Base-by-base conservation (phyloP, 352 stramenopile genomes). In the Phytophthora palmivora region DNA sequence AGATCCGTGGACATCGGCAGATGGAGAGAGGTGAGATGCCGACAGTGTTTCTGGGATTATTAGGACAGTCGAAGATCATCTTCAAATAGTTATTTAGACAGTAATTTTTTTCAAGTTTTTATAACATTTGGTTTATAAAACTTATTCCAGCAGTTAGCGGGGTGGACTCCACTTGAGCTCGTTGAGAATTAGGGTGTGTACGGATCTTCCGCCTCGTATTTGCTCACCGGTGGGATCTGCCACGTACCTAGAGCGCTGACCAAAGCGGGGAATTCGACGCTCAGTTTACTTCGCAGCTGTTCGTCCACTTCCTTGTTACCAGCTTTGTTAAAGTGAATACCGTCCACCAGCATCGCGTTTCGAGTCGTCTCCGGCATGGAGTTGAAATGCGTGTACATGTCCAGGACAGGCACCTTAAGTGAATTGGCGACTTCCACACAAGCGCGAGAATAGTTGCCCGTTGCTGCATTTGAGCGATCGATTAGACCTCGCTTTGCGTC, bases 381-480 rank as follows among this genome's bases (percentile, higher is more conserved):
- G 38, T 79, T 82, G 54, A 85, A 84, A 38, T 74, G 50, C 43
- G 68, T 52, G 28, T 78, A 56, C 28, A 83, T 42, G 32, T 84
- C 67, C 14, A 87, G 26, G 11, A 64, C 57, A 3, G 64, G 45
- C 5, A 81, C 49, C 16, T 44, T 24, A 9, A 63, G 45, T 8
- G 57, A 55, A 1, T 34, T 14, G 1, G 51, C 71, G 2, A 73
- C 56, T 22, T 74, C 63, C 12, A 78, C 52, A 38, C 76, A 83
- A 36, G 63, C 67, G 21, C 26, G 46, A 30, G 78, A 73, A 62
- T 84, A 84, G 36, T 56, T 37, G 1, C 43, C 55, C 0, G 61
- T 34, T 1, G 53, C 53, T 2, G 53, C 70, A 50, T 83, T 83
- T 9, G 39, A 73, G 41, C 76, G 71, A 53, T 76, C 65, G 9